Percentiles rank a stretch among this genome's conserved stretches.
Conservation (phyloP, 1,284 basidiomycete species). For the Takashimella tepidaria region DNA sequence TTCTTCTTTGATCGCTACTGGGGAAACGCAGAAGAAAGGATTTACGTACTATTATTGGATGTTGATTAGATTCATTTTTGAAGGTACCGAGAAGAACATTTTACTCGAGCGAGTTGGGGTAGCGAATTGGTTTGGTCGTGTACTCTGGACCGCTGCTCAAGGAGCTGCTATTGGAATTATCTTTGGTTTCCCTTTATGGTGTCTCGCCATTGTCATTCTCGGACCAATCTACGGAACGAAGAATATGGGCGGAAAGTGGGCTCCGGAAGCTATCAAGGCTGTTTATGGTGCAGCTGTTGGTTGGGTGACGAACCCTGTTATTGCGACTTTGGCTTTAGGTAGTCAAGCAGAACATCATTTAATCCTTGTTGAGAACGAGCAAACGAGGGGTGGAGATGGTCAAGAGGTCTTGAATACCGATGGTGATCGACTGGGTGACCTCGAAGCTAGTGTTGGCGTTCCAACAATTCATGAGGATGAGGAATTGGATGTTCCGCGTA, state of each 20-base stretch:
- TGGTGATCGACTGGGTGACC: slow-evolving; percentile 6
- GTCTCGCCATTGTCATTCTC: slow-evolving; percentile 43
- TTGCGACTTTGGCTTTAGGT: slow-evolving; percentile 45
- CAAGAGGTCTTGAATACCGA: slow-evolving; percentile 2
- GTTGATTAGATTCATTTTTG: slow-evolving; percentile 47
- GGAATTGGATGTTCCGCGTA: slow-evolving; percentile 4
- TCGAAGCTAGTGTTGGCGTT: slow-evolving; percentile 4
- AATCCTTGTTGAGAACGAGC: slow-evolving; percentile 28
- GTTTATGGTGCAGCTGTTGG: slow-evolving; percentile 46
- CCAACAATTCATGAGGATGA: slow-evolving; percentile 22
- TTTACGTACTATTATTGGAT: slow-evolving; percentile 38
- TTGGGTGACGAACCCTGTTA: slow-evolving; percentile 48
- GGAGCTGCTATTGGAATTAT: slow-evolving; percentile 43
- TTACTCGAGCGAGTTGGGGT: slow-evolving; percentile 22
- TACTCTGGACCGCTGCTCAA: slow-evolving; percentile 43
- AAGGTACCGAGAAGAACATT: slow-evolving; percentile 48
- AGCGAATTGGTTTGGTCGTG: slow-evolving; percentile 27
- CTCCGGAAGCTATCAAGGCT: slow-evolving; percentile 46
- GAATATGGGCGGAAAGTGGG: slow-evolving; percentile 44
- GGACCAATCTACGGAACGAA: slow-evolving; percentile 43
- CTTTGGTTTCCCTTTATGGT: slow-evolving; percentile 46
- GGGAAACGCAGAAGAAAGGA: slow-evolving; percentile 4
- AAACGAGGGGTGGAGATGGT: slow-evolving; percentile 2
- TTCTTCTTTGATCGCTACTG: neutral
- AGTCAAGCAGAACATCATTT: slow-evolving; percentile 46